Evolutionary conservation across 208 protist genomes (phyloP).

Genomic region (Acanthamoeba divionensis): DNA sequence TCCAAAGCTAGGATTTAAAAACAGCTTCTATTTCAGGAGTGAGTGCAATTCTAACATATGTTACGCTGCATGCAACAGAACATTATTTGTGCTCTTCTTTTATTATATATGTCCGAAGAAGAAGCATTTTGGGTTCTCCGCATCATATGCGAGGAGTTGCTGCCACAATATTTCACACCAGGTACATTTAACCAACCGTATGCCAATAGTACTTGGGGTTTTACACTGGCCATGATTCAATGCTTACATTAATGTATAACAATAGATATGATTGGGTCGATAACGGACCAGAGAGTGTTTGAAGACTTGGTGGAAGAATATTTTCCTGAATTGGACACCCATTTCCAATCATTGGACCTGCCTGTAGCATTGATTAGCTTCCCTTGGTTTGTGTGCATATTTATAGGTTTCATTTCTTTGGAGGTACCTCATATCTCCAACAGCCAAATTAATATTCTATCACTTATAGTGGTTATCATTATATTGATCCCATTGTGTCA

Average conservation of each 20-base stretch:
- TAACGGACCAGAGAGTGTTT: constrained; percentile 35
- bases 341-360: not conserved
- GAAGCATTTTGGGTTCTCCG: constrained; percentile 76
- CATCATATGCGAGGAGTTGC: constrained; percentile 68
- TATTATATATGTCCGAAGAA: constrained; percentile 70
- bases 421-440: constrained; percentile 34
- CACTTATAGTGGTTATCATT: not conserved
- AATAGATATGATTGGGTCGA: constrained; percentile 17
- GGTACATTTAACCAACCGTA: not conserved
- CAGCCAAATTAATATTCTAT: not conserved
- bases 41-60: not conserved
- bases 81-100: constrained; percentile 66
- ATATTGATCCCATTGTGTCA: no score
- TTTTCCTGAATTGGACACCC: not conserved
- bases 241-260: not conserved
- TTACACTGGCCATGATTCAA: no score
- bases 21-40: not conserved
- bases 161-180: constrained; percentile 53
- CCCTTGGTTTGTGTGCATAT: constrained; percentile 75
- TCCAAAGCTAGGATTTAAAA: not conserved
- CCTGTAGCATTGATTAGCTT: not conserved
- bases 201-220: not conserved
- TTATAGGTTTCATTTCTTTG: constrained; percentile 55
- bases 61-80: constrained; percentile 44
- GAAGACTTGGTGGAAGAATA: constrained; percentile 8